Evolutionary conservation across 1,284 basidiomycete species (phyloP), one percentile per base, ranked within the genome.

Genomic region (Gastroboletus turbinatus): DNA sequence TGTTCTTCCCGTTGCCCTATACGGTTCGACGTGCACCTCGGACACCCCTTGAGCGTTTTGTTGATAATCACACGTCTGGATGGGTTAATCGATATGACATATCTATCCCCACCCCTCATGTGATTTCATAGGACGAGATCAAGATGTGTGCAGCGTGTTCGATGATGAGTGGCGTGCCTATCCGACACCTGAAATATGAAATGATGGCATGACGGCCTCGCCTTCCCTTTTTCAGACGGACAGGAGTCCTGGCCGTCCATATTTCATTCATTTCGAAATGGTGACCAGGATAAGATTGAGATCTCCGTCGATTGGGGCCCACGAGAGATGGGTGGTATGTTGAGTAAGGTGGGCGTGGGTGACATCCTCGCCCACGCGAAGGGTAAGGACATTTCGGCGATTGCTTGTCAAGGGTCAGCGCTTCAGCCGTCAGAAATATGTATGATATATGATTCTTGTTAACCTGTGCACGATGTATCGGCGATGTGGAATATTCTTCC

Each of bases 161-260:
- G 1, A 42, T 42, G 40, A 40, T 40, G n/a, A n/a, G 58, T 58
- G 55, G 59, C 59, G 40, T 56, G 14, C n/a, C 23, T 32, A 23
- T 19, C 14, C n/a, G 11, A 23, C n/a, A n/a, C n/a, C 30, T 10
- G 43, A 5, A 30, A 30, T 36, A 46, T 58, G 32, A 40, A n/a
- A 46, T 23, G 10, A 30, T 33, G 45, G 13, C 21, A 16, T 33
- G 14, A 33, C 6, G 25, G 32, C 23, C 33, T 3, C 1, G 47
- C 11, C 14, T 49, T 29, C 17, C 32, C 33, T 23, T 25, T 52
- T 46, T 39, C 50, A 21, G 36, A 36, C 39, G 46, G 7, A 14
- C 32, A 33, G 23, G 50, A 40, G 25, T n/a, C n/a, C n/a, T n/a
- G 7, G 32, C 21, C 29, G 46, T 43, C 17, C 13, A 11, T 38